Evolutionary conservation across 208 protist genomes (phyloP), one percentile per base, ranked within the genome.

Genomic region (Trypanosomatidae sp.): DNA sequence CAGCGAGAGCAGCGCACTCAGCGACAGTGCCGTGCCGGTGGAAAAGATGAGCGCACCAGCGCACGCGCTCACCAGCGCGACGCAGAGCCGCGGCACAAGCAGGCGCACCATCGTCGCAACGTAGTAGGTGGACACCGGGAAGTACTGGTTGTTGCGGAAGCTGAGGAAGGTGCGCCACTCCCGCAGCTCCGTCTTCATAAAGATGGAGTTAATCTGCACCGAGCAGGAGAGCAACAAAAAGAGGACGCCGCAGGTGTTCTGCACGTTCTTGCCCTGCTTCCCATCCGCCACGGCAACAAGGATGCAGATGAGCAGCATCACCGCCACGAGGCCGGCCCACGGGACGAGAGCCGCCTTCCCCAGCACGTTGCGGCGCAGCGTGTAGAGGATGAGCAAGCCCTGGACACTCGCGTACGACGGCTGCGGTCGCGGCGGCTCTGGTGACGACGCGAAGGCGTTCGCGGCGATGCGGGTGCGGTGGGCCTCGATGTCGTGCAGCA

Each of bases 181-280:
- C n/a, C 72, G 52, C 25, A 88, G 71, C 71, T 88, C 86, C 41
- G 76, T 68, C 44, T 86, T 83, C 53, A 91, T 60, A 47, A 88
- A 79, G 22, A 86, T 71, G 56, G 78, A 71, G 66, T 83, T 87
- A 13, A 81, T 73, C 49, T 87, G 86, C 53, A 87, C 68, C 17
- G 86, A 76, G 56, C 74, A 87, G 22, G 80, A 83, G 17, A 91
- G 69, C 22, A 91, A 66, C 49, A 86, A 73, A 71, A 91, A 91
- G 60, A 91, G 41, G n/a, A 86, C 56, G 1, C 83, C 86, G 52
- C 75, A 73, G n/a, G 74, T 72, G 77, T 88, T 91, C n/a, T 91
- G 83, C 69, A 91, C 41, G 39, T 52, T 62, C 13, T 28, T 7
- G 1, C 19, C 15, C 8, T 30, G 39, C 39, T 73, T 47, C 3